A percentile compares a stretch with the other conserved stretches of the same genome.
These are phyloP conservation scores for Xerocomellus chrysenteron DNA, from an alignment of 768 basidiomycete genomes.

Conservation along the genomic window DNA sequence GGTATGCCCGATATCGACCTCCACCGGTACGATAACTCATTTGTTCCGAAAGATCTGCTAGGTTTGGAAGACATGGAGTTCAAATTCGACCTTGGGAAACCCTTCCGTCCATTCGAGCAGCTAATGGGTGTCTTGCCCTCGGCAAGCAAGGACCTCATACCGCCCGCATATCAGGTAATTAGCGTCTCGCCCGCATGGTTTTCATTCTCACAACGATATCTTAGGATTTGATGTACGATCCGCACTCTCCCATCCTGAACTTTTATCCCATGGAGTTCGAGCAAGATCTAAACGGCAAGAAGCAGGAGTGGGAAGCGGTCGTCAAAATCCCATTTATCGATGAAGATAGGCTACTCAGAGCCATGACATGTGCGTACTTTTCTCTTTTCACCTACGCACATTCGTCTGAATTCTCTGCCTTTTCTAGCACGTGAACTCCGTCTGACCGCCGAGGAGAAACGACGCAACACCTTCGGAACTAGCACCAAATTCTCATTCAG, in stretches of 20 bases:
- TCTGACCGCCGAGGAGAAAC: conserved; percentile 70
- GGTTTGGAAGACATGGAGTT: conserved; percentile 79
- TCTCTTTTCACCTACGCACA: background rate
- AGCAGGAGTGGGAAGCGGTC: conserved; percentile 97
- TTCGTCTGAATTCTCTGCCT: background rate
- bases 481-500: conserved; percentile 79
- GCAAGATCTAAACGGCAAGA: conserved; percentile 95
- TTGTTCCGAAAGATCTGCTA: conserved; percentile 46
- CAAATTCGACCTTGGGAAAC: conserved; percentile 79
- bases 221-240: conserved; percentile 87
- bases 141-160: conserved; percentile 88
- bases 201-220: background rate
- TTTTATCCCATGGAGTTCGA: conserved; percentile 95
- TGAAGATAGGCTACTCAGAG: conserved; percentile 67
- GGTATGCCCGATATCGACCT: conserved; percentile 47
- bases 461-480: conserved; percentile 74
- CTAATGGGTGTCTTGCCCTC: conserved; percentile 96
- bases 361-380: conserved; percentile 65
- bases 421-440: conserved; percentile 70
- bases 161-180: conserved; percentile 76
- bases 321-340: conserved; percentile 99
- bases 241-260: conserved; percentile 84
- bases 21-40: background rate
- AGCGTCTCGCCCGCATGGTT: background rate
- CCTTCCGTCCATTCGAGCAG: conserved; percentile 93